Evolutionary conservation across 257 asterid genomes (phyloP).

Genomic region (Cruciata laevipes): DNA sequence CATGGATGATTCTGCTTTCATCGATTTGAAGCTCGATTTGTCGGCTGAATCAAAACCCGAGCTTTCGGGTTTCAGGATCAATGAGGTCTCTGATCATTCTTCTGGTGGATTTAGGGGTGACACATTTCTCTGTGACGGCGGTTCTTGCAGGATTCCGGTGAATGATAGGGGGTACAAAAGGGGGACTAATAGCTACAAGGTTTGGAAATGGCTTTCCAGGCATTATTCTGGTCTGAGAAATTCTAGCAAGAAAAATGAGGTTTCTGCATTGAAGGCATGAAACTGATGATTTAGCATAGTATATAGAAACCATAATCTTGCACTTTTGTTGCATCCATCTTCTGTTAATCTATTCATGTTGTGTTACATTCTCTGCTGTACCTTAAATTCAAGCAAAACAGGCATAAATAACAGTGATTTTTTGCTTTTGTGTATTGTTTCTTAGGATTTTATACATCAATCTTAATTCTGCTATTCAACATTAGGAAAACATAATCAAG

Average conservation of each 20-base stretch:
- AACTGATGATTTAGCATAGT: neutral
- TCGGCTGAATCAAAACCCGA: slow-evolving; percentile 31
- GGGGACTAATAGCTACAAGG: slow-evolving; percentile 47
- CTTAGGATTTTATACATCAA: neutral
- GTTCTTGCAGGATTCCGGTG: slow-evolving; percentile 40
- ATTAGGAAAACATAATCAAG: neutral
- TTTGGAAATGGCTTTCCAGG: slow-evolving; percentile 86
- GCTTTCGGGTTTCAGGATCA: slow-evolving; percentile 21
- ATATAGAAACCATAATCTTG: slow-evolving; percentile 6
- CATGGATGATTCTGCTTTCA: slow-evolving; percentile 83
- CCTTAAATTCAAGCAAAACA: slow-evolving; percentile 1
- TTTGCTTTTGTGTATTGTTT: neutral
- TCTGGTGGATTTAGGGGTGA: slow-evolving; percentile 21
- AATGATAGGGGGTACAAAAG: slow-evolving; percentile 39
- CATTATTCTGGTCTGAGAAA: slow-evolving; percentile 38
- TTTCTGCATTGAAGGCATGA: slow-evolving; percentile 19
- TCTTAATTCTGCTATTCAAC: neutral
- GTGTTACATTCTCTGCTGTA: neutral
- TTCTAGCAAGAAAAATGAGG: slow-evolving; percentile 31
- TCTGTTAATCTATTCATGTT: slow-evolving; percentile 3
- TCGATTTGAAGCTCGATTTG: slow-evolving; percentile 66
- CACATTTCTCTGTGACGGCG: slow-evolving; percentile 20
- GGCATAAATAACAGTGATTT: neutral
- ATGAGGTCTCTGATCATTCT: slow-evolving; percentile 31
- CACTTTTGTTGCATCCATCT: slow-evolving; percentile 1